Percentiles rank a stretch among this genome's conserved stretches.
phyloP scores from a whole-genome alignment of 176 grass and related monocot genomes.

The Juncus effusus region DNA sequence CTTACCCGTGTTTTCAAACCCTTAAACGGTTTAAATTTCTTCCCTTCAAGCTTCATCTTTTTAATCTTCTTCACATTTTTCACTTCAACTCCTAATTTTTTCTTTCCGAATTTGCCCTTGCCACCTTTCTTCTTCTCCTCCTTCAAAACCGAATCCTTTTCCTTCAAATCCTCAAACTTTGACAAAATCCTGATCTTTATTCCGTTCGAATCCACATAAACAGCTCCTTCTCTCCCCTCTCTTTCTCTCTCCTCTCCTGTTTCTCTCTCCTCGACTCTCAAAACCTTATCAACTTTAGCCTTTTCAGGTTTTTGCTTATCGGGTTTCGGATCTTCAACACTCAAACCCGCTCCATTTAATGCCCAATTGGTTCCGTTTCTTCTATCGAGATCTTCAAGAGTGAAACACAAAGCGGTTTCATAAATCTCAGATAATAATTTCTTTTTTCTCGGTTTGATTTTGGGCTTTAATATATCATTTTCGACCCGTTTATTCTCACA shows the following conservation, averaged over 20 bases:
- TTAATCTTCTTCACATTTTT: slow-evolving; percentile 43
- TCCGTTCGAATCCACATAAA: slow-evolving; percentile 92
- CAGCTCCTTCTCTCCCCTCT: slow-evolving; percentile 49
- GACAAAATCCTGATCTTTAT: slow-evolving; percentile 87
- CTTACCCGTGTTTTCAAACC: slow-evolving; percentile 61
- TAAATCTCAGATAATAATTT: slow-evolving; percentile 83
- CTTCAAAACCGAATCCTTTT: slow-evolving; percentile 12
- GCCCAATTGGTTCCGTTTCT: slow-evolving; percentile 91
- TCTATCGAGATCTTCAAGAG: slow-evolving; percentile 87
- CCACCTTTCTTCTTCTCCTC: slow-evolving; percentile 40
- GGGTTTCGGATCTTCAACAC: slow-evolving; percentile 25
- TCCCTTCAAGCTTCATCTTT: slow-evolving; percentile 56
- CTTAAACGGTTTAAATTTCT: slow-evolving; percentile 43
- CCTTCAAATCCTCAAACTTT: slow-evolving; percentile 35
- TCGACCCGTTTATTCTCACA: slow-evolving; percentile 49
- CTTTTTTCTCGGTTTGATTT: slow-evolving; percentile 81
- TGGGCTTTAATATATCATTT: slow-evolving; percentile 43
- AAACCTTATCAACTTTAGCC: slow-evolving; percentile 8
- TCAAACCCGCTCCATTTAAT: slow-evolving; percentile 28
- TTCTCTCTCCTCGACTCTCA: slow-evolving; percentile 24
- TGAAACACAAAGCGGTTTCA: slow-evolving; percentile 49
- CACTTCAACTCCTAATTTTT: slow-evolving; percentile 32
- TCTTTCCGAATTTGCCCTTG: slow-evolving; percentile 39
- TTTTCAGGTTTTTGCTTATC: slow-evolving; percentile 33
- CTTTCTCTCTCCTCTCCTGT: slow-evolving; percentile 34